Percentiles rank a stretch among this genome's conserved stretches.
Conservation (phyloP, 2,329 filamentous ascomycete genomes). For the Raffaelea deltoideospora region DNA sequence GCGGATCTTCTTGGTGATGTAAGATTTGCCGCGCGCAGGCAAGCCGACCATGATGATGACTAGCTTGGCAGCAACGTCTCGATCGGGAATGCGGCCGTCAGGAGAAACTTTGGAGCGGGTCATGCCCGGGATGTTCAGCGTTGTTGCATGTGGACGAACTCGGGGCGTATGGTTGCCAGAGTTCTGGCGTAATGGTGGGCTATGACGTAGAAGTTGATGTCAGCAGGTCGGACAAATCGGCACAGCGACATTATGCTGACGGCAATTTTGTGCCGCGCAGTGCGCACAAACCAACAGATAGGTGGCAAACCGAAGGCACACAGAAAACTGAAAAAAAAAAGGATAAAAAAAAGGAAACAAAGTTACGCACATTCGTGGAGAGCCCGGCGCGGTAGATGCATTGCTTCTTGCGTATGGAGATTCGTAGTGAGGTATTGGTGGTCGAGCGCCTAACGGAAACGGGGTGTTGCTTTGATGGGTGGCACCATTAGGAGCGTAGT, state of each 20-base stretch:
- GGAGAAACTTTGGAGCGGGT: conserved; percentile 92
- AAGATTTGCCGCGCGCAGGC: conserved; percentile 90
- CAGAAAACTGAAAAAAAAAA: conserved; percentile 5
- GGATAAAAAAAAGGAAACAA: conserved; percentile 1
- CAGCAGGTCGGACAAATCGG: no score
- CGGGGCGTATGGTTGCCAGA: conserved; percentile 66
- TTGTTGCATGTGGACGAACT: conserved; percentile 72
- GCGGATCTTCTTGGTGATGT: conserved; percentile 96
- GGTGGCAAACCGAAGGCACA: no score
- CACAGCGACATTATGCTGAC: no score
- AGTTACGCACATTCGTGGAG: conserved; percentile 41
- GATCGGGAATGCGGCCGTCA: conserved; percentile 81
- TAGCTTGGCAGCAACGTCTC: conserved; percentile 90
- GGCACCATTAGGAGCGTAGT: not conserved
- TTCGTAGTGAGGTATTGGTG: conserved; percentile 24
- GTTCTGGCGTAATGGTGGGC: conserved; percentile 54
- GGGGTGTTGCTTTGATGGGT: conserved; percentile 22
- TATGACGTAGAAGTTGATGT: conserved; percentile 21
- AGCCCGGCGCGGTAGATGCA: conserved; percentile 41
- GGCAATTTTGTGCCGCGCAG: no score
- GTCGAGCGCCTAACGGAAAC: conserved; percentile 15
- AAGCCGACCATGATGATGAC: conserved; percentile 98
- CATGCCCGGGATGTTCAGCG: conserved; percentile 90
- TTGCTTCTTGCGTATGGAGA: conserved; percentile 41
- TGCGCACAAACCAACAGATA: no score